Percentiles rank a stretch among this genome's conserved stretches.
These are phyloP conservation scores for Salinomyces thailandicus DNA, from an alignment of 2,329 filamentous ascomycete genomes.

Conservation along the genomic window DNA sequence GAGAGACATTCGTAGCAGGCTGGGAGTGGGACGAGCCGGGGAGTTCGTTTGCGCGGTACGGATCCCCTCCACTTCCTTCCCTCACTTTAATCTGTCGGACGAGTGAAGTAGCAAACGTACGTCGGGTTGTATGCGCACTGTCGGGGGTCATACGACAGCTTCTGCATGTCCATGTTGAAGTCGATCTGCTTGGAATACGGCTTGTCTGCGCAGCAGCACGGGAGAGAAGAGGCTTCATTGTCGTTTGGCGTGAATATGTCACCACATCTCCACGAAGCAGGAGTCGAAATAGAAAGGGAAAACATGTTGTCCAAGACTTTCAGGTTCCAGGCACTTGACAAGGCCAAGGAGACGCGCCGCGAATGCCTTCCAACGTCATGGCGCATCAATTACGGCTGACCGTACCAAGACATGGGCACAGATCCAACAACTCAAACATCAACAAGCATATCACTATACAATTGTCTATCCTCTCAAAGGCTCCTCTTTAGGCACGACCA, in stretches of 20 bases:
- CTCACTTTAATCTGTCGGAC: constrained; percentile 1
- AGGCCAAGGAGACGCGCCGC: not conserved
- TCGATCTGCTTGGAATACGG: not conserved
- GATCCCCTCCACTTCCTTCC: constrained; percentile 1
- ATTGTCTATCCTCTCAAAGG: constrained; percentile 1
- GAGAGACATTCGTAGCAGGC: constrained; percentile 30
- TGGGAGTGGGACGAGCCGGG: constrained; percentile 23
- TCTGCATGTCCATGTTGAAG: constrained; percentile 5
- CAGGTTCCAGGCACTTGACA: not conserved
- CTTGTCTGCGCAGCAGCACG: constrained; percentile 15
- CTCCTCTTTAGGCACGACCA: constrained; percentile 2
- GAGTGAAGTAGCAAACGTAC: constrained; percentile 1
- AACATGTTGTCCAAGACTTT: not conserved
- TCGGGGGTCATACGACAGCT: constrained; percentile 11
- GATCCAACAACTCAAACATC: too few relatives aligned
- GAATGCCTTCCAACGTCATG: not conserved
- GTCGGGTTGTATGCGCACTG: constrained; percentile 1
- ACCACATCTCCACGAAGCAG: too few relatives aligned
- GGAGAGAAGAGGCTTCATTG: constrained; percentile 22
- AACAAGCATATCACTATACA: constrained; percentile 1
- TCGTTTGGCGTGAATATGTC: not conserved
- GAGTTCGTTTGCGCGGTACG: constrained; percentile 1
- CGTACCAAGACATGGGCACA: too few relatives aligned
- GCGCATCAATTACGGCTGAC: too few relatives aligned
- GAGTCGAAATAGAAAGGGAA: too few relatives aligned